phyloP scores from a whole-genome alignment of 2,329 filamentous ascomycete genomes.

The Ceratocystis papillata region DNA sequence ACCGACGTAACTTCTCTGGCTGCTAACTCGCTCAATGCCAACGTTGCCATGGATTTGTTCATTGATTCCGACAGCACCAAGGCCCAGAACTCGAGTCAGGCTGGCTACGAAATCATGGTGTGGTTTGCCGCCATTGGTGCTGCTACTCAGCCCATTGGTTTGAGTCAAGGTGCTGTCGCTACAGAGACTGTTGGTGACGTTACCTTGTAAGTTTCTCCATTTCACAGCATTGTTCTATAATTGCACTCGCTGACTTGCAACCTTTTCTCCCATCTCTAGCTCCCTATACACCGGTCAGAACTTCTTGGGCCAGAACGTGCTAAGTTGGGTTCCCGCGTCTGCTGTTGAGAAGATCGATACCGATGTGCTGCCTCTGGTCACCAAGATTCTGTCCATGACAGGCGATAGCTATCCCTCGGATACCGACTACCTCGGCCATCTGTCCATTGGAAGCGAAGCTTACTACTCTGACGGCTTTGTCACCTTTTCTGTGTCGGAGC shows the following conservation, averaged over 20 bases:
- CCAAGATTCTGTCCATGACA: constrained; percentile 31
- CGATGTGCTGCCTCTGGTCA: constrained; percentile 39
- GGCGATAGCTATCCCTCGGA: constrained; percentile 32
- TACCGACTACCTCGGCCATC: constrained; percentile 41
- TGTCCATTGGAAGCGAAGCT: constrained; percentile 43
- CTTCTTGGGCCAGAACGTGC: constrained; percentile 35
- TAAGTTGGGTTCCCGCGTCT: constrained; percentile 39
- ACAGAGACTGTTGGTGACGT: constrained; percentile 35
- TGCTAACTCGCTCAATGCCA: constrained; percentile 38
- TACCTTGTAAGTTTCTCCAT: constrained; percentile 33
- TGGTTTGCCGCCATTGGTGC: constrained; percentile 42
- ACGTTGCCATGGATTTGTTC: constrained; percentile 51
- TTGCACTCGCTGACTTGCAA: background rate
- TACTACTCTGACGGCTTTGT: constrained; percentile 37
- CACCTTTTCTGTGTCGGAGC: constrained; percentile 38
- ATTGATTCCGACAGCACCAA: constrained; percentile 37
- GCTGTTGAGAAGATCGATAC: constrained; percentile 36
- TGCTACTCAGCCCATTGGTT: constrained; percentile 40
- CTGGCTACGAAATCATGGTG: constrained; percentile 46
- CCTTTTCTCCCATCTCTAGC: constrained; percentile 28
- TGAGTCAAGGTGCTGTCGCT: constrained; percentile 29
- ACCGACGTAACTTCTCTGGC: constrained; percentile 32
- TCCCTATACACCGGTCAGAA: constrained; percentile 37
- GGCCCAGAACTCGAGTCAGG: constrained; percentile 34
- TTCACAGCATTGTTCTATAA: background rate